Evolutionary conservation across 371 early-diverging fungal genomes (phyloP).

Genomic region (Phascolomyces articulosus): DNA sequence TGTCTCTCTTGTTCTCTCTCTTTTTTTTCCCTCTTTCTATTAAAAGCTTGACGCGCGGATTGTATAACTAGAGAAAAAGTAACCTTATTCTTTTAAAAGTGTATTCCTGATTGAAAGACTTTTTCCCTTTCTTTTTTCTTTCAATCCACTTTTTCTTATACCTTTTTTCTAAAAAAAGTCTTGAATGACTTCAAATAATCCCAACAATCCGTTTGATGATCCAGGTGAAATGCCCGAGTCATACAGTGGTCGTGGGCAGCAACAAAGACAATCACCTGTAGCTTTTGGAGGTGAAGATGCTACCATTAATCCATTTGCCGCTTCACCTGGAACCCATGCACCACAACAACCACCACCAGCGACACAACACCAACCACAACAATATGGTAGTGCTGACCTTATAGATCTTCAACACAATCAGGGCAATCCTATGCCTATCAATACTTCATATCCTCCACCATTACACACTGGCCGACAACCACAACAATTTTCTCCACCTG

Average conservation of each 20-base stretch:
- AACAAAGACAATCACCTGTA: not conserved
- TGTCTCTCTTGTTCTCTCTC: not conserved
- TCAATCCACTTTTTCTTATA: not conserved
- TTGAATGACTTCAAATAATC: constrained; percentile 23
- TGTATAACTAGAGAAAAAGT: not conserved
- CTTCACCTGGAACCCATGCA: not conserved
- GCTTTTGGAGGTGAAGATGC: constrained; percentile 20
- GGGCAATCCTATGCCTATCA: not conserved
- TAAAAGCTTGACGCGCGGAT: not conserved
- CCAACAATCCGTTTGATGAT: constrained; percentile 29
- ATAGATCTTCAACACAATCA: constrained; percentile 26
- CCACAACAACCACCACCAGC: constrained; percentile 4
- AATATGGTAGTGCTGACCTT: constrained; percentile 13
- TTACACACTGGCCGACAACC: constrained; percentile 3
- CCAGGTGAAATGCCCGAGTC: constrained; percentile 15
- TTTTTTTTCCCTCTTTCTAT: not conserved
- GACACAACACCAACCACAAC: constrained; percentile 8
- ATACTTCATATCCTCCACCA: constrained; percentile 16
- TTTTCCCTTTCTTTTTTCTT: not conserved
- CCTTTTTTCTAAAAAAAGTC: not conserved
- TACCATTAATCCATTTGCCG: constrained; percentile 17
- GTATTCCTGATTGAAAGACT: too few relatives aligned
- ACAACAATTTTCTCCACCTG: constrained; percentile 2
- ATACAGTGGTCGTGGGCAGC: not conserved
- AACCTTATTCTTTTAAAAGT: too few relatives aligned